Conservation (phyloP, 495 filamentous ascomycete genomes). For the Chlorociboria aeruginascens region DNA sequence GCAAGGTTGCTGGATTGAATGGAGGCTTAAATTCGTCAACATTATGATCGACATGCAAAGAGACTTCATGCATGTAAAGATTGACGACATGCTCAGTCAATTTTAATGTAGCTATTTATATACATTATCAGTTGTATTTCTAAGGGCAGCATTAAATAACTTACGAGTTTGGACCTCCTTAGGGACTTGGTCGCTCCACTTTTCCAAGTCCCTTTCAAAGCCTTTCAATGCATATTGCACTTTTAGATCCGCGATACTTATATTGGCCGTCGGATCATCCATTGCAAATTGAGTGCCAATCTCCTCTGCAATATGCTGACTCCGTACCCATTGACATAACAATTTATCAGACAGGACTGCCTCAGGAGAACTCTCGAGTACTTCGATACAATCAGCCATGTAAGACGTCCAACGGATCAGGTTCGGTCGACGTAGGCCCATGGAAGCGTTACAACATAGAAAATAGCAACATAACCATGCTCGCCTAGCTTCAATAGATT, state of each 20-base stretch:
- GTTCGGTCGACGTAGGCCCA: constrained; percentile 71
- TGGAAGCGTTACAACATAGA: constrained; percentile 55
- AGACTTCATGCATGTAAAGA: constrained; percentile 81
- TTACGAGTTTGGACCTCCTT: constrained; percentile 21
- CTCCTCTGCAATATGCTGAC: constrained; percentile 74
- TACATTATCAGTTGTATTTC: constrained; percentile 2
- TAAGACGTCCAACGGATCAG: constrained; percentile 72
- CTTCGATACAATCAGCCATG: constrained; percentile 72
- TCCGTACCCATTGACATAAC: constrained; percentile 62
- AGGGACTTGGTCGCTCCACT: constrained; percentile 37
- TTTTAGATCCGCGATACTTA: constrained; percentile 62
- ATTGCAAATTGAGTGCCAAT: constrained; percentile 61
- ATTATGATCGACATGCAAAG: constrained; percentile 60
- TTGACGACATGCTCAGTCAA: constrained; percentile 53
- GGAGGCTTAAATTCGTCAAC: constrained; percentile 46
- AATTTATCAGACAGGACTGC: constrained; percentile 59
- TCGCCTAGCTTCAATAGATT: constrained; percentile 59
- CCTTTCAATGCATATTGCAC: constrained; percentile 61
- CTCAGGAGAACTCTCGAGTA: constrained; percentile 59
- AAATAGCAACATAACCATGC: constrained; percentile 81
- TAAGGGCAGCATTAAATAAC: neutral
- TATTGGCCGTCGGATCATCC: constrained; percentile 53
- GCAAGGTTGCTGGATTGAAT: constrained; percentile 33
- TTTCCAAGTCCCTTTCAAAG: constrained; percentile 64
- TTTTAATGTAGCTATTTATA: constrained; percentile 37